phyloP scores from a whole-genome alignment of 495 filamentous ascomycete genomes.

The Cercophora samala region DNA sequence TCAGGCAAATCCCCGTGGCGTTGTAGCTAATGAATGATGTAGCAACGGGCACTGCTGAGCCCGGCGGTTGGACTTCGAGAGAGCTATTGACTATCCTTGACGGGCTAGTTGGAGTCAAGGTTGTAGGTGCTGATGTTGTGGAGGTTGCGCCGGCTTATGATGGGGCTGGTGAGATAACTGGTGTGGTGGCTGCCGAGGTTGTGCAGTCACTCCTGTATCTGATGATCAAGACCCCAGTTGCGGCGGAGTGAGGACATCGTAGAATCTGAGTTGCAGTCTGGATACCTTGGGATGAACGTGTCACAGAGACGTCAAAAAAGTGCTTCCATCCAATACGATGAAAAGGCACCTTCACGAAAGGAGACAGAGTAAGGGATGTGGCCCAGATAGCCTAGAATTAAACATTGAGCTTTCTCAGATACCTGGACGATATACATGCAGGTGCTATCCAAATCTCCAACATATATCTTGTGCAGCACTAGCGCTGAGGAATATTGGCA shows the following conservation, averaged over 20 bases:
- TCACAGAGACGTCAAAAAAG: too few species aligned
- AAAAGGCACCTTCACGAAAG: too few species aligned
- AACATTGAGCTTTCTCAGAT: too few species aligned
- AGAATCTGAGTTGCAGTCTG: not conserved
- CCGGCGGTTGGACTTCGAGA: constrained; percentile 81
- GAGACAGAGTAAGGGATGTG: too few species aligned
- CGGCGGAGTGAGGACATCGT: not conserved
- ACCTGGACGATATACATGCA: too few species aligned
- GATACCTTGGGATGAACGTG: too few species aligned
- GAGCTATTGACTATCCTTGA: constrained; percentile 54
- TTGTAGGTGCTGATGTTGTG: constrained; percentile 76
- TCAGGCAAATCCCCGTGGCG: constrained; percentile 32
- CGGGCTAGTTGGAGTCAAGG: constrained; percentile 62
- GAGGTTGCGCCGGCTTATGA: constrained; percentile 73
- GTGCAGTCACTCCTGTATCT: constrained; percentile 35
- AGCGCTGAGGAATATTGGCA: too few species aligned
- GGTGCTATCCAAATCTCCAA: too few species aligned
- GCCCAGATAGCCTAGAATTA: too few species aligned
- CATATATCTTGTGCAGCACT: too few species aligned
- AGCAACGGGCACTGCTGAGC: constrained; percentile 83
- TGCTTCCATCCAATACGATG: too few species aligned
- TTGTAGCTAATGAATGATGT: constrained; percentile 38
- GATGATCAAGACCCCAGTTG: constrained; percentile 39
- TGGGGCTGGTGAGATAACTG: constrained; percentile 64
- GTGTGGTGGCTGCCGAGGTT: constrained; percentile 59